Evolutionary conservation across 139 green algal genomes (phyloP).

Genomic region (Chlamydomonas sp.): DNA sequence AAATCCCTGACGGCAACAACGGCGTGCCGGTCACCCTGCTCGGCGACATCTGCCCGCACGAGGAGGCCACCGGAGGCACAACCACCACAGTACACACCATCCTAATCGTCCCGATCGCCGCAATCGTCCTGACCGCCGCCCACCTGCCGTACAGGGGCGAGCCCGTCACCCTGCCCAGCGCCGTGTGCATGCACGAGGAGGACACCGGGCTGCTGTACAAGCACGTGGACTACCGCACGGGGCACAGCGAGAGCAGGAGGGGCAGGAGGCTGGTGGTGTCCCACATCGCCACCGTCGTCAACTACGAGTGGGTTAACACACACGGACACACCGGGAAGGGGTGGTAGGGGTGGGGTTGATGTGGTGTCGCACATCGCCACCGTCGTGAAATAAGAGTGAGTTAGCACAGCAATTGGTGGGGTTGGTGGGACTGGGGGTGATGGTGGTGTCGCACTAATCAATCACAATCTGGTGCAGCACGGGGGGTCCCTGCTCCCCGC

Average conservation of each 20-base stretch:
- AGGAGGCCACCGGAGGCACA: no score
- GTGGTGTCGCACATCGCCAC: conserved; percentile 69
- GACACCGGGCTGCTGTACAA: conserved; percentile 88
- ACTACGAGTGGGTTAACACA: conserved; percentile 6
- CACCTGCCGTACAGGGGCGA: conserved; percentile 38
- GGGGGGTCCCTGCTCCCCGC: no score
- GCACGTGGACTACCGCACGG: conserved; percentile 79
- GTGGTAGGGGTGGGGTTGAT: conserved; percentile 47
- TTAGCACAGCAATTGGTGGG: no score
- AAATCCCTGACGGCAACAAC: no score
- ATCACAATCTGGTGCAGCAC: no score
- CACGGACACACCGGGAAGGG: no score
- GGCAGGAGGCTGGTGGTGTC: conserved; percentile 59
- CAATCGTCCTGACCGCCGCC: no score
- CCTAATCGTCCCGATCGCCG: no score
- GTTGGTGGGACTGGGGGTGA: not conserved
- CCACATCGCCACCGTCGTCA: conserved; percentile 66
- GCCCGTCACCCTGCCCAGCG: conserved; percentile 74
- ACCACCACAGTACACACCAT: no score
- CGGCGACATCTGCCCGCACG: no score
- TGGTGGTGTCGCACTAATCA: no score
- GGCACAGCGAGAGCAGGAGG: conserved; percentile 59
- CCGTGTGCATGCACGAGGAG: conserved; percentile 92
- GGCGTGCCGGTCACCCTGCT: no score
- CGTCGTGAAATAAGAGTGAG: conserved; percentile 42